Evolutionary conservation across 306 rosid genomes (phyloP).

Genomic region (Heteromeles arbutifolia): DNA sequence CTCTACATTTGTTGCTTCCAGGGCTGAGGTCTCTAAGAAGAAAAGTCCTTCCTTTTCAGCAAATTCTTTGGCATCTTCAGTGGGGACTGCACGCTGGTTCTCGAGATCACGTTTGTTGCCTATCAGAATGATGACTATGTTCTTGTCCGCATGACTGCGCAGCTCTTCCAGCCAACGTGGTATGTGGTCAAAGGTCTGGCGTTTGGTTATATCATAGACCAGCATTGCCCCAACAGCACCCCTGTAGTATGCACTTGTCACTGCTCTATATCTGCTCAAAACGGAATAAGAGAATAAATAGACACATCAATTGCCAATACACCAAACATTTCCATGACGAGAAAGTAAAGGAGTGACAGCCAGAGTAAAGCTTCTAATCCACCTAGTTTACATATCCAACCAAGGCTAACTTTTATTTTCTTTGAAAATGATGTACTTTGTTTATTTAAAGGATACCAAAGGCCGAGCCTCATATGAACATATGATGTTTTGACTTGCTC

Average conservation of each 20-base stretch:
- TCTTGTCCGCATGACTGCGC: slow-evolving; percentile 92
- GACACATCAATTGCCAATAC: slow-evolving; percentile 5
- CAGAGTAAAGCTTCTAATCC: neutral
- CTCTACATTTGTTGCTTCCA: slow-evolving; percentile 86
- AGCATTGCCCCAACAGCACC: slow-evolving; percentile 99
- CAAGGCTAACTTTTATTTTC: neutral
- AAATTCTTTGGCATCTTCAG: slow-evolving; percentile 85
- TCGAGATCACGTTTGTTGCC: slow-evolving; percentile 90
- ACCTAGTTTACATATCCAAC: neutral
- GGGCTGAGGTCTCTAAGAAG: slow-evolving; percentile 89
- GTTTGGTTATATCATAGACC: slow-evolving; percentile 84
- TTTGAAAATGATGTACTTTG: neutral
- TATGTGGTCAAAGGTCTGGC: slow-evolving; percentile 84
- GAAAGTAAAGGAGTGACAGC: neutral
- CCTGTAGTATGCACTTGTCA: slow-evolving; percentile 94
- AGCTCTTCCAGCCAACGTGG: slow-evolving; percentile 97
- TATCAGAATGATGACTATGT: slow-evolving; percentile 78
- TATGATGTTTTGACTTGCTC: neutral
- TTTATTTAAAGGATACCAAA: neutral
- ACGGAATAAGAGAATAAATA: neutral
- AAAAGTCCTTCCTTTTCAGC: slow-evolving; percentile 92
- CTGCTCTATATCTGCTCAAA: slow-evolving; percentile 78
- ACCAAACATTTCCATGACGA: too few species aligned
- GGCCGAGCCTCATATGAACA: neutral
- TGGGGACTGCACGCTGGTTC: slow-evolving; percentile 74